A percentile compares a stretch with the other conserved stretches of the same genome.
phyloP scores from a whole-genome alignment of 2,329 filamentous ascomycete species.

The Trichoderma breve region DNA sequence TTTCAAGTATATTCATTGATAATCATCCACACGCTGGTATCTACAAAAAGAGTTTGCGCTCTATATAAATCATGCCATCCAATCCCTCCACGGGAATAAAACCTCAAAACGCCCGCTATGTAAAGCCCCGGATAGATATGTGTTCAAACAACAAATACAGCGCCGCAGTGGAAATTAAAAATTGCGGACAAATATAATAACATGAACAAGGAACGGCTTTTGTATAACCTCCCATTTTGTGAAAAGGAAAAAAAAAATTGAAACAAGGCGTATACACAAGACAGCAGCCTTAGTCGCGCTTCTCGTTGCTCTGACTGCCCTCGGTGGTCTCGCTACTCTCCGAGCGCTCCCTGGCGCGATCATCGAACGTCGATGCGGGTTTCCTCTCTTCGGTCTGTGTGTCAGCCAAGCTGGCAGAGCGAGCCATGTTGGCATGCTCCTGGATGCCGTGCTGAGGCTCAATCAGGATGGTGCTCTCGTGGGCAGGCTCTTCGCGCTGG shows the following conservation, averaged over 20 bases:
- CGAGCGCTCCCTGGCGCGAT: background rate
- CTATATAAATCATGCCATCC: conserved; percentile 6
- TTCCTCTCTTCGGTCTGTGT: conserved; percentile 26
- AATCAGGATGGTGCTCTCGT: conserved; percentile 55
- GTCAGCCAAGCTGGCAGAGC: conserved; percentile 30
- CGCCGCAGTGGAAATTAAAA: background rate
- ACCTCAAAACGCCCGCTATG: conserved; percentile 23
- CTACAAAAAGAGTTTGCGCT: conserved; percentile 1
- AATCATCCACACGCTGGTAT: conserved; percentile 14
- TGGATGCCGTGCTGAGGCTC: conserved; percentile 69
- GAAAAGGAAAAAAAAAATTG: background rate
- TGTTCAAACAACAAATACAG: background rate
- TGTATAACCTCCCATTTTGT: background rate
- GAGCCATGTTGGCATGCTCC: conserved; percentile 54
- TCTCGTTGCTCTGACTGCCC: conserved; percentile 5
- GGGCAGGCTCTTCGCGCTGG: conserved; percentile 62
- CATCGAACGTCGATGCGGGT: conserved; percentile 2
- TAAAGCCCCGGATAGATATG: background rate
- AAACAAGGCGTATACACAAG: background rate
- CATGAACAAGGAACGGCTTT: conserved; percentile 16
- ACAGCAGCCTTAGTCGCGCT: background rate
- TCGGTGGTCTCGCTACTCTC: background rate
- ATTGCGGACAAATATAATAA: background rate
- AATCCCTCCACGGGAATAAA: background rate
- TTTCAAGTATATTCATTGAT: background rate